Evolutionary conservation across 768 basidiomycete species (phyloP).

Genomic region (Albatrellus ellisii): DNA sequence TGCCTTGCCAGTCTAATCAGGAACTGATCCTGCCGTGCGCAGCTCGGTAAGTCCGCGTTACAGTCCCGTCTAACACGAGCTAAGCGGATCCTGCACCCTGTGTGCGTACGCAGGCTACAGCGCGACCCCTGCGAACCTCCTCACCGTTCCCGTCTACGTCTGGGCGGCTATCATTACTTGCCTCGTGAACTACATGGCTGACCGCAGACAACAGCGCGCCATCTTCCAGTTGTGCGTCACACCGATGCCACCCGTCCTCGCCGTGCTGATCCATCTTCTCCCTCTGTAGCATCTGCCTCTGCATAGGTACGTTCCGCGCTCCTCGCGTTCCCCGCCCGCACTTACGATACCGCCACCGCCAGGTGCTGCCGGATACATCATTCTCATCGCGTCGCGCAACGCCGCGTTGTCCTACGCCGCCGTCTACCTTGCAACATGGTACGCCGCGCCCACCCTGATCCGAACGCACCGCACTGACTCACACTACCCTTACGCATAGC

Average conservation of each 20-base stretch:
- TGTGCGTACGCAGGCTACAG: slow-evolving; percentile 30
- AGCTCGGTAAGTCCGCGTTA: slow-evolving; percentile 31
- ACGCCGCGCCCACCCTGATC: slow-evolving; percentile 14
- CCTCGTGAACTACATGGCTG: slow-evolving; percentile 47
- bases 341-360: background rate
- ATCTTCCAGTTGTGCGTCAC: slow-evolving; percentile 45
- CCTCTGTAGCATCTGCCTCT: slow-evolving; percentile 16
- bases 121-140: slow-evolving; percentile 62
- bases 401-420: slow-evolving; percentile 60
- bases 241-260: background rate
- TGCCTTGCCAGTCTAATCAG: too few relatives aligned
- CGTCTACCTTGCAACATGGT: slow-evolving; percentile 59
- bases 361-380: slow-evolving; percentile 57
- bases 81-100: too few relatives aligned
- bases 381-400: slow-evolving; percentile 48
- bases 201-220: slow-evolving; percentile 46
- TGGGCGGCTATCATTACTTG: slow-evolving; percentile 58
- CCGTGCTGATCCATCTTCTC: background rate
- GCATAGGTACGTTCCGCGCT: slow-evolving; percentile 14
- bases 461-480: slow-evolving; percentile 1
- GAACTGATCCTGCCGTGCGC: background rate
- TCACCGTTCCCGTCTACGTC: slow-evolving; percentile 68
- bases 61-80: background rate
- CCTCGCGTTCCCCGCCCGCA: too few relatives aligned
- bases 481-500: slow-evolving; percentile 19